A percentile compares a stretch with the other conserved stretches of the same genome.
phyloP scores from a whole-genome alignment of 179 eudicot species.

The Silene noctiflora region DNA sequence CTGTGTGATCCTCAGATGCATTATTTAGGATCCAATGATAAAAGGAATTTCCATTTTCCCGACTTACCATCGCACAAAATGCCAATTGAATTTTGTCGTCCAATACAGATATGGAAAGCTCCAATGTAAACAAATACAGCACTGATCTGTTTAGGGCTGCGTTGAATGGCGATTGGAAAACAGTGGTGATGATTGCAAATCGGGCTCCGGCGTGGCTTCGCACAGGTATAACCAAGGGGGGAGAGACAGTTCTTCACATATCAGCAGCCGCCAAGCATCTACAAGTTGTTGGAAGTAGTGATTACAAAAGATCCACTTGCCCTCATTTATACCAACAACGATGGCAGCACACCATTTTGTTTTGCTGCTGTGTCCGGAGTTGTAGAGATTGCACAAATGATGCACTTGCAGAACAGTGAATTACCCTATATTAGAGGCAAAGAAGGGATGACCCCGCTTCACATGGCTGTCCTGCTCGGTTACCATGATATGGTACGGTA shows the following conservation, averaged over 20 bases:
- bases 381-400: slow-evolving; percentile 23
- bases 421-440: slow-evolving; percentile 28
- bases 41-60: no score
- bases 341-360: slow-evolving; percentile 30
- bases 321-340: slow-evolving; percentile 21
- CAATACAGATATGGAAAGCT: background rate
- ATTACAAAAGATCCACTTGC: slow-evolving; percentile 3
- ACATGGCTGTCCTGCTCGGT: slow-evolving; percentile 27
- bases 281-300: slow-evolving; percentile 19
- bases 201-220: slow-evolving; percentile 15
- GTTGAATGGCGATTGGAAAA: background rate
- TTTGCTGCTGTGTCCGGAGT: slow-evolving; percentile 33
- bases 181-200: background rate
- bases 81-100: background rate
- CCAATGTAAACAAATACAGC: background rate
- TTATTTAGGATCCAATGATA: no score
- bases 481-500: slow-evolving; percentile 27
- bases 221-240: slow-evolving; percentile 24
- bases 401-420: slow-evolving; percentile 18
- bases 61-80: background rate
- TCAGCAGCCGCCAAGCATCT: slow-evolving; percentile 30
- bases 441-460: slow-evolving; percentile 32
- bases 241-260: slow-evolving; percentile 33
- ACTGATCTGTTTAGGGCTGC: slow-evolving; percentile 2
- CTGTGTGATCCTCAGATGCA: no score